Evolutionary conservation across 805 yeast genomes (phyloP).

Genomic region (Teunomyces lycoperdinae): DNA sequence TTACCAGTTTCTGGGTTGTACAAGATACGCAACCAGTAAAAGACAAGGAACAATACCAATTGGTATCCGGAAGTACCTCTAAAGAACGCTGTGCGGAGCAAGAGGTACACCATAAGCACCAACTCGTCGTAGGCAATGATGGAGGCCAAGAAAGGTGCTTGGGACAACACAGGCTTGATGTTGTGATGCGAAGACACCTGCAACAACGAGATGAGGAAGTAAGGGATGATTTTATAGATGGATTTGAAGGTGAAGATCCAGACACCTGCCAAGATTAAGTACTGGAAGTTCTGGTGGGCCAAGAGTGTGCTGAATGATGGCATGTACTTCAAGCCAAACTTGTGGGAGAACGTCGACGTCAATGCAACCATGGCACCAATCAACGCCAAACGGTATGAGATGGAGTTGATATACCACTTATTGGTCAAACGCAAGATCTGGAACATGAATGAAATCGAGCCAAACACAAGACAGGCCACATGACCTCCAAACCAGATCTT

Average conservation of each 20-base stretch:
- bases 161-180: conserved; percentile 36
- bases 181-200: conserved; percentile 49
- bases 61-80: conserved; percentile 72
- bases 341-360: conserved; percentile 52
- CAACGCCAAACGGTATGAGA: conserved; percentile 54
- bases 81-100: conserved; percentile 57
- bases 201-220: conserved; percentile 51
- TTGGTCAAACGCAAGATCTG: conserved; percentile 39
- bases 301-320: conserved; percentile 65
- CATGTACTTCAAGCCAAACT: conserved; percentile 52
- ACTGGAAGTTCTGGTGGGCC: conserved; percentile 77
- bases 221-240: conserved; percentile 63
- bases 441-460: conserved; percentile 37
- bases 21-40: conserved; percentile 72
- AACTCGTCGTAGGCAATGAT: conserved; percentile 62
- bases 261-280: conserved; percentile 47
- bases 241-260: conserved; percentile 70
- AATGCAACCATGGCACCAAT: conserved; percentile 56
- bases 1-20: conserved; percentile 48
- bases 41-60: conserved; percentile 50
- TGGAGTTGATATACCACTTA: conserved; percentile 42
- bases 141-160: conserved; percentile 39
- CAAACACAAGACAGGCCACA: conserved; percentile 41
- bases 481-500: conserved; percentile 61
- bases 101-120: conserved; percentile 48